phyloP scores from a whole-genome alignment of 2,329 filamentous ascomycete species.

The Myriosclerotinia curreyana region DNA sequence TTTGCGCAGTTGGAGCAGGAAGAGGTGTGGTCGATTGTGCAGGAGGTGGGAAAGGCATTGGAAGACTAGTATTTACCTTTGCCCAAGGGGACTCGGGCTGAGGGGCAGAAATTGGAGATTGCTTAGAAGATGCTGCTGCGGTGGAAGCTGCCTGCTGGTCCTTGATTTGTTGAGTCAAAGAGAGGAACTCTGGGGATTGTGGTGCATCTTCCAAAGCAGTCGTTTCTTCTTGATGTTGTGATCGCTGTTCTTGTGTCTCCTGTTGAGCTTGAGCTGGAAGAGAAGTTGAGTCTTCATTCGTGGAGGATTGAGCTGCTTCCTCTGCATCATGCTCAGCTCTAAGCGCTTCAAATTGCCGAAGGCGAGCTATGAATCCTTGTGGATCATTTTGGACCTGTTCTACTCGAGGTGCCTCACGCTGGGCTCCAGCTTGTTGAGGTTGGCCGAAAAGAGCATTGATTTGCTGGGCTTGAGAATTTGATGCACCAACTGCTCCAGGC shows the following conservation, averaged over 20 bases:
- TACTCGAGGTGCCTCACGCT: constrained; percentile 57
- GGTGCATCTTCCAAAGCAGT: constrained; percentile 26
- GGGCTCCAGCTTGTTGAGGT: constrained; percentile 28
- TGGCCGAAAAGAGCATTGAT: constrained; percentile 36
- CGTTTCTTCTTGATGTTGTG: constrained; percentile 18
- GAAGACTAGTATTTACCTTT: constrained; percentile 62
- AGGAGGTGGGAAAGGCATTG: constrained; percentile 69
- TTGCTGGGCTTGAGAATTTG: constrained; percentile 36
- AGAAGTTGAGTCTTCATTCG: constrained; percentile 35
- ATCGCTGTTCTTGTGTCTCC: constrained; percentile 26
- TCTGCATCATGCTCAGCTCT: constrained; percentile 67
- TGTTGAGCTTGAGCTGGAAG: constrained; percentile 32
- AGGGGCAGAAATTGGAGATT: constrained; percentile 48
- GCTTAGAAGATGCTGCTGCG: constrained; percentile 50
- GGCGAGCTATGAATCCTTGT: constrained; percentile 59
- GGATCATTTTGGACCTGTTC: constrained; percentile 60
- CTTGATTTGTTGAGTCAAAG: constrained; percentile 73
- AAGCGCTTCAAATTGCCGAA: constrained; percentile 80
- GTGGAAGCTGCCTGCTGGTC: constrained; percentile 57
- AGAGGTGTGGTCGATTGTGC: constrained; percentile 74
- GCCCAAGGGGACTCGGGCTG: constrained; percentile 54
- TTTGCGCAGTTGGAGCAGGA: constrained; percentile 84
- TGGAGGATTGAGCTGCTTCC: constrained; percentile 36
- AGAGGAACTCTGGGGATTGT: constrained; percentile 53
- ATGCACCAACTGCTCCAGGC: constrained; percentile 28